These are phyloP conservation scores for Calonectria crousiana DNA, from an alignment of 2,329 filamentous ascomycete species.

Conservation along the genomic window DNA sequence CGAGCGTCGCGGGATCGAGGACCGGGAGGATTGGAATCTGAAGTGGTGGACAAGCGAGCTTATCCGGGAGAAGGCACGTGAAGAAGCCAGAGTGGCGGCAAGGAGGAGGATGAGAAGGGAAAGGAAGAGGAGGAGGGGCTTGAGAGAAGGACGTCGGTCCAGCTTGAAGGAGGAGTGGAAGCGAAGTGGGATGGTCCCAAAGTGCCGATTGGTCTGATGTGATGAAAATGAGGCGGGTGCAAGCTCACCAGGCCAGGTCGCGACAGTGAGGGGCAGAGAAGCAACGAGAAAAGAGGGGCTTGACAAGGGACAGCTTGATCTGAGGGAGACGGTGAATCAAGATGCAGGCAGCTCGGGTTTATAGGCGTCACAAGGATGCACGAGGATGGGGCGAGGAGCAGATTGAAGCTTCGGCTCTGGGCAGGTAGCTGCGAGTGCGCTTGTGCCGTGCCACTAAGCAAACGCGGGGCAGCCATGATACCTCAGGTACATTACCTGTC, in stretches of 20 bases:
- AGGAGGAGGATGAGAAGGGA: constrained; percentile 69
- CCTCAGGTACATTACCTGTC: constrained; percentile 13
- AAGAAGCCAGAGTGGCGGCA: constrained; percentile 75
- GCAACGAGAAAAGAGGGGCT: constrained; percentile 38
- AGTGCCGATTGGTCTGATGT: constrained; percentile 39
- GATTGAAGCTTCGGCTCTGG: constrained; percentile 34
- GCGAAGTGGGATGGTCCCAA: neutral
- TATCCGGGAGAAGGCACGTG: constrained; percentile 70
- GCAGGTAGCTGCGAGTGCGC: constrained; percentile 12
- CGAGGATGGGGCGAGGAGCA: constrained; percentile 34
- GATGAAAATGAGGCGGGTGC: constrained; percentile 7
- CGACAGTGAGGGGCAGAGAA: constrained; percentile 2
- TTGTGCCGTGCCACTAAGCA: constrained; percentile 26
- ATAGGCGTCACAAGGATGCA: constrained; percentile 34
- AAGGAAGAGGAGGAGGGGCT: constrained; percentile 54
- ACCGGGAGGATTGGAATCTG: constrained; percentile 52
- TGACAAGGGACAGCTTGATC: constrained; percentile 17
- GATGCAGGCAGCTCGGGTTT: constrained; percentile 25
- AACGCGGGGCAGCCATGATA: constrained; percentile 42
- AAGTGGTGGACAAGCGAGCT: constrained; percentile 69
- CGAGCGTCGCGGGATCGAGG: constrained; percentile 47
- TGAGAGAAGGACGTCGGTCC: constrained; percentile 43
- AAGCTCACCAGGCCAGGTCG: neutral
- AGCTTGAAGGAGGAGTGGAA: constrained; percentile 39
- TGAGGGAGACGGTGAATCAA: constrained; percentile 11